Percentiles rank a stretch among this genome's conserved stretches.
Evolutionary conservation across 495 filamentous ascomycete species (phyloP).

Genomic region (Annulohypoxylon bovei): DNA sequence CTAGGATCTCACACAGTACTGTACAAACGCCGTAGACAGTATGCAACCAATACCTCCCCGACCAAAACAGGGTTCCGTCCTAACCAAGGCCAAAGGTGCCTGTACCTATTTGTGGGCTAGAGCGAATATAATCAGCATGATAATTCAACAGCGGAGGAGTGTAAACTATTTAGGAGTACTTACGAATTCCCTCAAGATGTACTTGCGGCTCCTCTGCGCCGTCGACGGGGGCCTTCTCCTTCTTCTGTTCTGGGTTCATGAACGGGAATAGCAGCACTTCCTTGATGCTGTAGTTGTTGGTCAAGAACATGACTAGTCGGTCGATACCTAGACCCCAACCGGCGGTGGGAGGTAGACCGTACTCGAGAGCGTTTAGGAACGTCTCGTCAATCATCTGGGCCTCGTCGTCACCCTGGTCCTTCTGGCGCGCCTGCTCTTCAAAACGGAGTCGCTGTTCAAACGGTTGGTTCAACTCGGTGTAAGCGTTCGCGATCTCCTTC

Average conservation of each 20-base stretch:
- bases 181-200: conserved; percentile 34
- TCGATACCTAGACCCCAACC: conserved; percentile 99
- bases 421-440: conserved; percentile 95
- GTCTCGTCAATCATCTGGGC: conserved; percentile 95
- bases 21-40: conserved; percentile 30
- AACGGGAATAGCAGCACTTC: conserved; percentile 92
- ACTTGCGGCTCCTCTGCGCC: conserved; percentile 34
- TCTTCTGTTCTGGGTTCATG: conserved; percentile 55
- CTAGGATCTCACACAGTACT: conserved; percentile 16
- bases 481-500: conserved; percentile 96
- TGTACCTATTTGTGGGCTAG: conserved; percentile 34
- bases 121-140: not conserved
- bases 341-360: conserved; percentile 90
- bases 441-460: conserved; percentile 94
- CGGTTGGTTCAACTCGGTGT: conserved; percentile 98
- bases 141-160: not conserved
- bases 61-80: not conserved
- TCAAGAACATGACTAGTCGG: conserved; percentile 96
- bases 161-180: not conserved
- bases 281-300: conserved; percentile 92
- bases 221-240: conserved; percentile 12
- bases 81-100: not conserved
- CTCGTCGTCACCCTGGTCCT: conserved; percentile 96
- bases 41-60: not conserved
- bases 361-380: conserved; percentile 83